A percentile compares a stretch with the other conserved stretches of the same genome.
Conservation (phyloP, 1,284 basidiomycete genomes). For the Moniliella sp. region DNA sequence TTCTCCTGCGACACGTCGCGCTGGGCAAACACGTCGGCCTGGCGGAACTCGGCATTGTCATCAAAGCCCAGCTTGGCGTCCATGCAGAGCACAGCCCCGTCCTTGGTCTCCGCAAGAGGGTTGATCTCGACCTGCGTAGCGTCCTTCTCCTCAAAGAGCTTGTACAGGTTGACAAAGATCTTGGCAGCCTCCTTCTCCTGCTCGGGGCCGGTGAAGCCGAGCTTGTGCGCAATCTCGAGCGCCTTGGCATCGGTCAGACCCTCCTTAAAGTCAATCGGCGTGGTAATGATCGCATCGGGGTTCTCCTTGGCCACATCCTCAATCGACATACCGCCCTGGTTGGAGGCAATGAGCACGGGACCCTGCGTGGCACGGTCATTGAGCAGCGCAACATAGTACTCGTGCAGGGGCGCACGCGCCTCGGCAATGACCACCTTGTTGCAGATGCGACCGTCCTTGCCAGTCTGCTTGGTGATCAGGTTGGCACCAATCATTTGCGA, state of each 20-base stretch:
- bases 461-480: conserved; percentile 97
- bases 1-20: conserved; percentile 89
- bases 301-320: conserved; percentile 98
- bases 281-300: conserved; percentile 84
- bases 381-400: conserved; percentile 92
- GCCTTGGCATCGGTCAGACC: conserved; percentile 59
- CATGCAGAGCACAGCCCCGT: conserved; percentile 92
- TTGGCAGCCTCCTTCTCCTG: conserved; percentile 67
- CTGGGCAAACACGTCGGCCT: conserved; percentile 67
- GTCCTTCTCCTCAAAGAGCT: conserved; percentile 95
- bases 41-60: conserved; percentile 95
- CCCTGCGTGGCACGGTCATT: conserved; percentile 78
- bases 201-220: conserved; percentile 59
- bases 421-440: conserved; percentile 98
- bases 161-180: conserved; percentile 82
- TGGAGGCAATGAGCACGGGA: conserved; percentile 78
- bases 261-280: conserved; percentile 65
- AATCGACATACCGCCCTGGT: conserved; percentile 59
- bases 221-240: conserved; percentile 58
- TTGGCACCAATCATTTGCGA: conserved; percentile 81
- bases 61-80: conserved; percentile 99
- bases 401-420: conserved; percentile 72
- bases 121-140: conserved; percentile 99
- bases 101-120: conserved; percentile 79
- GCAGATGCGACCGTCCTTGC: conserved; percentile 70